These are phyloP conservation scores for Rhynchosporium graminicola DNA, from an alignment of 2,329 filamentous ascomycete genomes.

Conservation along the genomic window DNA sequence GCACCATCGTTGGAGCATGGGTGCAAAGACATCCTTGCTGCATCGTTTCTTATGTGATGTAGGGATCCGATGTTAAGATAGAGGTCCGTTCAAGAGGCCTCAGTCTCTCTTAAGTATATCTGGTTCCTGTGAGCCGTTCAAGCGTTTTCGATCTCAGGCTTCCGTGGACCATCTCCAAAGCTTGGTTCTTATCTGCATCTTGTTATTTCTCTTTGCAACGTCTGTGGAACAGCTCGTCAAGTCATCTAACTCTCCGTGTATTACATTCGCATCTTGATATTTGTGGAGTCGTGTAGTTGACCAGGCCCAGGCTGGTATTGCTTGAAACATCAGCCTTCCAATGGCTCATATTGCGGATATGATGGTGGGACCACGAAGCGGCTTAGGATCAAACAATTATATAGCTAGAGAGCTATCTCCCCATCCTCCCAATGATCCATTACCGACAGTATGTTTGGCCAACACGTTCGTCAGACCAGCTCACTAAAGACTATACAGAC, in stretches of 20 bases:
- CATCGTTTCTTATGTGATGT: slow-evolving; percentile 27
- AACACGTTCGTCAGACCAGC: slow-evolving; percentile 3
- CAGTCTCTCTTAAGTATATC: slow-evolving; percentile 30
- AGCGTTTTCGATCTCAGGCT: slow-evolving; percentile 16
- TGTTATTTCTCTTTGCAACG: slow-evolving; percentile 20
- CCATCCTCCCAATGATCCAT: slow-evolving; percentile 40
- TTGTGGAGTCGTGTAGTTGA: slow-evolving; percentile 18
- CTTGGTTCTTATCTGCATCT: slow-evolving; percentile 20
- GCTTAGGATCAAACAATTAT: slow-evolving; percentile 47
- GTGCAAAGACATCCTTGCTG: slow-evolving; percentile 24
- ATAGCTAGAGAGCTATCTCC: slow-evolving; percentile 54
- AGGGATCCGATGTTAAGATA: slow-evolving; percentile 28
- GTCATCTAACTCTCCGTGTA: slow-evolving; percentile 10
- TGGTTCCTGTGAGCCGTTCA: slow-evolving; percentile 17
- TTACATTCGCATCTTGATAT: slow-evolving; percentile 18
- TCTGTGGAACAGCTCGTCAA: slow-evolving; percentile 18
- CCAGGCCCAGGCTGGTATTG: slow-evolving; percentile 26
- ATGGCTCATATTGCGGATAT: slow-evolving; percentile 67
- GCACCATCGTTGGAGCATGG: slow-evolving; percentile 21
- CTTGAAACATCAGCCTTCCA: slow-evolving; percentile 25
- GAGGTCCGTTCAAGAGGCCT: slow-evolving; percentile 19
- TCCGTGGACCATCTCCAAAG: slow-evolving; percentile 28
- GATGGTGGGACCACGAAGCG: slow-evolving; percentile 47
- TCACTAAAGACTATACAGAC: slow-evolving; percentile 31
- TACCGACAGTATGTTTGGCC: slow-evolving; percentile 32